phyloP scores from a whole-genome alignment of 805 yeast species.

The Starmerella floricola region DNA sequence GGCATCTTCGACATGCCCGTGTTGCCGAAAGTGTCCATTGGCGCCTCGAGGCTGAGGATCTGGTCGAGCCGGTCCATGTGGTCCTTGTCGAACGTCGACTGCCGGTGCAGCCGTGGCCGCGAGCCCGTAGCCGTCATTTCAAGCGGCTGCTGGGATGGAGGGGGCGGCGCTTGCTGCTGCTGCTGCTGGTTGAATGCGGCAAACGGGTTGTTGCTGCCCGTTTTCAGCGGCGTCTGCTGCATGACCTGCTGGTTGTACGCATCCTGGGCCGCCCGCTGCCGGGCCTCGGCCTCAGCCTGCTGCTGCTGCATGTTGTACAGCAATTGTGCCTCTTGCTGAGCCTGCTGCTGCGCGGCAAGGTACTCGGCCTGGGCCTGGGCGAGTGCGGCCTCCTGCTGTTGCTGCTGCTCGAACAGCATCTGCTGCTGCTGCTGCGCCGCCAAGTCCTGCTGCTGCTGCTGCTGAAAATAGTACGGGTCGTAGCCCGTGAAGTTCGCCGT shows the following conservation, averaged over 20 bases:
- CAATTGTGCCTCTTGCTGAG: constrained; percentile 22
- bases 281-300: constrained; percentile 35
- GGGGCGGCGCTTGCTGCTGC: constrained; percentile 18
- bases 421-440: constrained; percentile 11
- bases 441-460: neutral
- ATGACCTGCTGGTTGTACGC: constrained; percentile 20
- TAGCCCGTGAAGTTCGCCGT: constrained; percentile 23
- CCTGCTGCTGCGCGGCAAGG: constrained; percentile 24
- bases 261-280: constrained; percentile 38
- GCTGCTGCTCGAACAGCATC: constrained; percentile 20
- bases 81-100: constrained; percentile 40
- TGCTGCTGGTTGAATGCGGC: constrained; percentile 33
- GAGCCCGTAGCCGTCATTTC: constrained; percentile 13
- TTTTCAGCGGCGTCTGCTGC: constrained; percentile 42
- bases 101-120: constrained; percentile 25
- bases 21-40: constrained; percentile 87
- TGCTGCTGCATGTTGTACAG: constrained; percentile 19
- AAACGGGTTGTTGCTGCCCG: constrained; percentile 73
- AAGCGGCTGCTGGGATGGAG: constrained; percentile 13
- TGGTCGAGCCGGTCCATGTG: constrained; percentile 60
- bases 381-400: constrained; percentile 18
- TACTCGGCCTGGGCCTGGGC: constrained; percentile 34
- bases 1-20: constrained; percentile 76
- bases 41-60: constrained; percentile 74
- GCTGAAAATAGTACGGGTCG: neutral